These are phyloP conservation scores for Avena sativa DNA, from an alignment of 176 grass and related monocot genomes.

Conservation along the genomic window DNA sequence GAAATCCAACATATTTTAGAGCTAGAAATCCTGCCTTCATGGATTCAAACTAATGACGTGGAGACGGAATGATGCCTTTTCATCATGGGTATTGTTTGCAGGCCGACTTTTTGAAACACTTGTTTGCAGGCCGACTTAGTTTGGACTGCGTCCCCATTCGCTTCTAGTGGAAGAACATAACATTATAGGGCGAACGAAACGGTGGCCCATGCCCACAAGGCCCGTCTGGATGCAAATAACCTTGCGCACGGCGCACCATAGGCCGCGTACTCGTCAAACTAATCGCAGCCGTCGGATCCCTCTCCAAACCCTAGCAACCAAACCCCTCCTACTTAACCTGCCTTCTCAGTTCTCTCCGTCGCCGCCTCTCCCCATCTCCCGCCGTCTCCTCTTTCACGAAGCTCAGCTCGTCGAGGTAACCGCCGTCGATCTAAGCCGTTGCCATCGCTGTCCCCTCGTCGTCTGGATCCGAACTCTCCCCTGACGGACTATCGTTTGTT, in stretches of 20 bases:
- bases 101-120: too few species aligned
- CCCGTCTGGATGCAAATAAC: not conserved
- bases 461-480: not conserved
- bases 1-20: too few species aligned
- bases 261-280: not conserved
- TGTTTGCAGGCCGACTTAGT: too few species aligned
- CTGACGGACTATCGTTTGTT: not conserved
- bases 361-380: slow-evolving; percentile 4
- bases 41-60: too few species aligned
- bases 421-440: not conserved
- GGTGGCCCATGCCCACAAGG: not conserved
- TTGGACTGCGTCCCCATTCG: too few species aligned
- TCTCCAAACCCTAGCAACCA: slow-evolving; percentile 48
- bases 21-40: too few species aligned
- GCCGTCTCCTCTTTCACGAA: not conserved
- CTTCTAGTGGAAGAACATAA: too few species aligned
- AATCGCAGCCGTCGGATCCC: slow-evolving; percentile 47
- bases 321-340: slow-evolving; percentile 25
- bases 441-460: not conserved
- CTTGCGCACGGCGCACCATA: not conserved
- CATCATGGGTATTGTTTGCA: too few species aligned
- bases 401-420: slow-evolving; percentile 47
- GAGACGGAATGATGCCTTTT: too few species aligned
- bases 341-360: not conserved
- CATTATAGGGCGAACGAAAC: not conserved